Conservation (phyloP, 2,329 filamentous ascomycete genomes). For the Aspergillus chevalieri region DNA sequence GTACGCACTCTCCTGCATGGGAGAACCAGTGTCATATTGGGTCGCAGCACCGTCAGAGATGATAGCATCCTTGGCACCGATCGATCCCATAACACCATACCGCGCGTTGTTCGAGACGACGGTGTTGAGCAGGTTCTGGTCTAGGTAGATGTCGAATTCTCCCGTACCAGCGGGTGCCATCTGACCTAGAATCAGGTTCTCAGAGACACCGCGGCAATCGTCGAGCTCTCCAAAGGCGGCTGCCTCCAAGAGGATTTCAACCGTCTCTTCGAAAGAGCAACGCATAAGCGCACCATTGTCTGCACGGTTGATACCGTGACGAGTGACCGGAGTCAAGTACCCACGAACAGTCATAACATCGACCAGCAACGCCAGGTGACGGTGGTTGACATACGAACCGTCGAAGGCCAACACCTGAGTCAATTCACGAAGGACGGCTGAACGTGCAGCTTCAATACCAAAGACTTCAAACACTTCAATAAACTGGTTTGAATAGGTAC, state of each 20-base stretch:
- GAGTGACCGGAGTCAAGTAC: conserved; percentile 89
- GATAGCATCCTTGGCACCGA: conserved; percentile 68
- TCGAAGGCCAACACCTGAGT: conserved; percentile 93
- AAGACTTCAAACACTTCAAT: conserved; percentile 92
- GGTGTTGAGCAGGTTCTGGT: conserved; percentile 91
- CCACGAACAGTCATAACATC: conserved; percentile 98
- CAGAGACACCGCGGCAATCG: conserved; percentile 95
- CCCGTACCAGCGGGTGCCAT: conserved; percentile 95
- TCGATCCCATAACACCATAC: conserved; percentile 72
- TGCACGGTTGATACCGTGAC: conserved; percentile 96
- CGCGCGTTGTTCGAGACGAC: conserved; percentile 88
- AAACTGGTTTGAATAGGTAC: conserved; percentile 92
- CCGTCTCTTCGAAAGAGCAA: conserved; percentile 98
- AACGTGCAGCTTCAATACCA: conserved; percentile 89
- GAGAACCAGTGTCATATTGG: conserved; percentile 74
- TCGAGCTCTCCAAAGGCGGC: conserved; percentile 92
- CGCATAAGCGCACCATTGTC: conserved; percentile 98
- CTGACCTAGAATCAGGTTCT: conserved; percentile 98
- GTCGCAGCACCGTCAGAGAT: conserved; percentile 77
- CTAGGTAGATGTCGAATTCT: conserved; percentile 87
- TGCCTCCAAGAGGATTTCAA: conserved; percentile 94
- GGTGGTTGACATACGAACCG: conserved; percentile 98
- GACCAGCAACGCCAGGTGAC: conserved; percentile 87
- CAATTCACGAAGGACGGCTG: conserved; percentile 80
- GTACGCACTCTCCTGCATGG: conserved; percentile 55